A percentile compares a stretch with the other conserved stretches of the same genome.
These are phyloP conservation scores for Pseudozyma tsukubaensis DNA, from an alignment of 1,284 basidiomycete species.

Conservation along the genomic window DNA sequence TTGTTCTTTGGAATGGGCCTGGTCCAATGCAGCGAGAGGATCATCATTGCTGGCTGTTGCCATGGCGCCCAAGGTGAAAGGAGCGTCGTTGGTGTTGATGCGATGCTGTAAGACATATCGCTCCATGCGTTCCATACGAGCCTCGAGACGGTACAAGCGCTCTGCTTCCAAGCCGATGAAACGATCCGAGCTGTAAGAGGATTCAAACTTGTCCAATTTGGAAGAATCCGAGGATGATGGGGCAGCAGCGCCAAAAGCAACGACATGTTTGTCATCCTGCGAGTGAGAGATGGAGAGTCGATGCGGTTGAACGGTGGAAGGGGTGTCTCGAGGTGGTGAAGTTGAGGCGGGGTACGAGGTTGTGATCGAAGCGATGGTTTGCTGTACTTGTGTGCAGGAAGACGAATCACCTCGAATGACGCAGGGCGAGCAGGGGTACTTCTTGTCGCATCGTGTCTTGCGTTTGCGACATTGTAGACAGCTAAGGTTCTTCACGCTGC, in stretches of 20 bases:
- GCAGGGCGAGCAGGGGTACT: conserved; percentile 48
- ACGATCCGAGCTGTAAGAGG: conserved; percentile 25
- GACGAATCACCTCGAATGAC: conserved; percentile 42
- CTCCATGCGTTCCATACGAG: conserved; percentile 41
- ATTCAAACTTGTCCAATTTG: conserved; percentile 20
- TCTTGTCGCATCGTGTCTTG: conserved; percentile 49
- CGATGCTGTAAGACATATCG: conserved; percentile 17
- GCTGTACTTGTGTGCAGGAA: conserved; percentile 44
- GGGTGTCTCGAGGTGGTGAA: conserved; percentile 22
- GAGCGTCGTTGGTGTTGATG: conserved; percentile 3
- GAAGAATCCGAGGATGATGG: conserved; percentile 23
- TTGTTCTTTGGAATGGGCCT: conserved; percentile 15
- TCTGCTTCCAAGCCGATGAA: conserved; percentile 35
- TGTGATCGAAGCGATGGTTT: conserved; percentile 48
- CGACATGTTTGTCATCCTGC: conserved; percentile 4
- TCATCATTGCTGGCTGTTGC: conserved; percentile 14
- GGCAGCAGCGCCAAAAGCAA: not conserved
- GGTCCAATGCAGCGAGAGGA: conserved; percentile 9
- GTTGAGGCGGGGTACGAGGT: conserved; percentile 15
- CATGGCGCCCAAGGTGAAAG: conserved; percentile 11
- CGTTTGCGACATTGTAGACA: conserved; percentile 49
- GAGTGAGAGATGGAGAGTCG: conserved; percentile 20
- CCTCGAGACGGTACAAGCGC: conserved; percentile 34
- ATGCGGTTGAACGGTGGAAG: conserved; percentile 11
- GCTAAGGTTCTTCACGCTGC: conserved; percentile 49